These are phyloP conservation scores for Cryptococcus sp. DNA, from an alignment of 1,284 basidiomycete genomes.

Conservation along the genomic window DNA sequence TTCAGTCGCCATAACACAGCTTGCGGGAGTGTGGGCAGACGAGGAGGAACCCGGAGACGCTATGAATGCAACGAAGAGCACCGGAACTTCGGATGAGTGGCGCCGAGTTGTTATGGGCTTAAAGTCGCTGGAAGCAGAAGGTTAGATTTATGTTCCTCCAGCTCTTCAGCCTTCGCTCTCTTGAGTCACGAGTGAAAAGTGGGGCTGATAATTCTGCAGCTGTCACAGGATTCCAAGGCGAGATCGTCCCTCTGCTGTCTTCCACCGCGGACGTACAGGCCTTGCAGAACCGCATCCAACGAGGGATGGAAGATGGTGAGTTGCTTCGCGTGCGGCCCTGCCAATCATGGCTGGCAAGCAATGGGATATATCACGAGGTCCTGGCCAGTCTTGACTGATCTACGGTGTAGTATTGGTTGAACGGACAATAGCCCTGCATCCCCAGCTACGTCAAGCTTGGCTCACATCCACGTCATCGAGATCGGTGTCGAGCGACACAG, in stretches of 20 bases:
- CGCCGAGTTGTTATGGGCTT: conserved; percentile 6
- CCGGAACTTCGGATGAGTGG: conserved; percentile 12
- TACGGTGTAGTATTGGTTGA: conserved; percentile 27
- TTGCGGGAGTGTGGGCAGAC: conserved; percentile 37
- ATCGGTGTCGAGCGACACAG: too few species aligned
- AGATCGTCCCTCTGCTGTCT: conserved; percentile 25
- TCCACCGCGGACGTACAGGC: conserved; percentile 10
- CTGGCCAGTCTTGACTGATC: too few species aligned
- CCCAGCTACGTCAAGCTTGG: conserved; percentile 22
- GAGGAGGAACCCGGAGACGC: neutral
- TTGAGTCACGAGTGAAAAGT: neutral
- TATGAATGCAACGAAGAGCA: neutral
- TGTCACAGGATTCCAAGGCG: conserved; percentile 9
- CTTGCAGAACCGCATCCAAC: conserved; percentile 15
- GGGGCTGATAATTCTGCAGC: conserved; percentile 12
- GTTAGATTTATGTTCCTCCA: conserved; percentile 11
- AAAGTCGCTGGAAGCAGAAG: conserved; percentile 22
- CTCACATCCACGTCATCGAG: conserved; percentile 8
- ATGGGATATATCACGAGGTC: too few species aligned
- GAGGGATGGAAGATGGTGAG: conserved; percentile 32
- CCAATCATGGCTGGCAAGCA: too few species aligned
- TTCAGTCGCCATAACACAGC: conserved; percentile 39
- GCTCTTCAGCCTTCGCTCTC: too few species aligned
- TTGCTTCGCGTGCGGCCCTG: neutral
- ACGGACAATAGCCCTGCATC: conserved; percentile 26